phyloP scores from a whole-genome alignment of 176 grass and related monocot species.

The Hordeum vulgare region MorexV3_pseudomolecules_assembly NC_058523.1:186606027-186606526 shows the following conservation, averaged over 20 bases:
- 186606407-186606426: conserved; percentile 96
- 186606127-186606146: conserved; percentile 94
- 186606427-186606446: conserved; percentile 12
- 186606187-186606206: conserved; percentile 58
- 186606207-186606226: background rate
- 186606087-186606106: background rate
- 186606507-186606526: conserved; percentile 88
- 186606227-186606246: background rate
- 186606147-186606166: conserved; percentile 93
- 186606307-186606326: background rate
- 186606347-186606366: conserved; percentile 44
- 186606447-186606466: background rate
- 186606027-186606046: background rate
- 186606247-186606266: background rate
- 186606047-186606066: background rate
- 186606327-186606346: conserved; percentile 11
- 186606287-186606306: background rate
- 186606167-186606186: conserved; percentile 81
- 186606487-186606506: conserved; percentile 12
- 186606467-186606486: background rate
- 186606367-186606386: conserved; percentile 77
- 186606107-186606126: conserved; percentile 78
- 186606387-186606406: conserved; percentile 91
- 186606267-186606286: background rate
- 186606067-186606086: conserved; percentile 18